Conservation (phyloP, 129 eudicot species). For the Gnaphalium uliginosum region DNA sequence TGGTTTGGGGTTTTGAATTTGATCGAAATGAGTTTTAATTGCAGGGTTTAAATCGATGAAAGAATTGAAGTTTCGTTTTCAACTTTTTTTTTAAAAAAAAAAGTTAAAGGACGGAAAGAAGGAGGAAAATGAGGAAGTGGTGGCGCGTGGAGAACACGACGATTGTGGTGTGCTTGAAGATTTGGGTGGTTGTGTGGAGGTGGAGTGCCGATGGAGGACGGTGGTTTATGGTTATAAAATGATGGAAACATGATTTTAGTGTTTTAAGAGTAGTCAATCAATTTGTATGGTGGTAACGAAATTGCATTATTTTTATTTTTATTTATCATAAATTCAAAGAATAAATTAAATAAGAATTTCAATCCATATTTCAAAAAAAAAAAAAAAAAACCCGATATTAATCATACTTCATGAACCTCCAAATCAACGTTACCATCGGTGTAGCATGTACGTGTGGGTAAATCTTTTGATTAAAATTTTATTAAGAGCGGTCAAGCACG, state of each 20-base stretch:
- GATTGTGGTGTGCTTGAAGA: conserved; percentile 44
- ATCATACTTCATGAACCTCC: no score
- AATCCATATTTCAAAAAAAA: no score
- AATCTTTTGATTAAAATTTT: no score
- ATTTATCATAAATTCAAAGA: no score
- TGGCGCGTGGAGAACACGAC: conserved; percentile 37
- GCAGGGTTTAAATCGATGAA: conserved; percentile 70
- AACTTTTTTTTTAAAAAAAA: conserved; percentile 54
- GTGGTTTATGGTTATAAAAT: conserved; percentile 43
- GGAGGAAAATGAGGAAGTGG: conserved; percentile 49
- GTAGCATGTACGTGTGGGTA: no score
- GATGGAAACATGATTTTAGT: conserved; percentile 3
- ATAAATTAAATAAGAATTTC: no score
- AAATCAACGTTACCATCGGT: no score
- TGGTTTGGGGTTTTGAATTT: conserved; percentile 40
- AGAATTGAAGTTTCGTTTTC: conserved; percentile 49
- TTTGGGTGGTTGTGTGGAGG: conserved; percentile 53
- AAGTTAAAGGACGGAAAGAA: conserved; percentile 52
- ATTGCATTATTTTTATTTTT: no score
- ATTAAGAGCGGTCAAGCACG: no score
- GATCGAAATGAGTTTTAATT: conserved; percentile 53
- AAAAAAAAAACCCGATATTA: no score
- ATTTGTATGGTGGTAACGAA: no score
- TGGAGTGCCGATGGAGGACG: conserved; percentile 28
- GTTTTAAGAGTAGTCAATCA: no score